Evolutionary conservation across 345 rosid species (phyloP).

Genomic region (Populus alba): DNA sequence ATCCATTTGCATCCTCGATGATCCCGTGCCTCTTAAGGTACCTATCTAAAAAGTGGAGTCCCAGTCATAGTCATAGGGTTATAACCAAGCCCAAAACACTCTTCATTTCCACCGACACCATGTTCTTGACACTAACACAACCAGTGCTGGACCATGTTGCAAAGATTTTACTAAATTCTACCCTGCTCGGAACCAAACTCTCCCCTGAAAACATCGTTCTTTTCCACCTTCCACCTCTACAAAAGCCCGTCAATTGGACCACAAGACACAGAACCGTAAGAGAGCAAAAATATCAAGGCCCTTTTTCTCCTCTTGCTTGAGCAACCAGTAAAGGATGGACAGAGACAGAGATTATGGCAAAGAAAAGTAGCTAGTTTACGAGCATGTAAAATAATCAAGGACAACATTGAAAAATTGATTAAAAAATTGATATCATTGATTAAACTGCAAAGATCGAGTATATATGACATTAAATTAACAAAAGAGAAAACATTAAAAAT

Average conservation of each 20-base stretch:
- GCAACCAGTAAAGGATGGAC: background rate
- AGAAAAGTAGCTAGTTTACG: background rate
- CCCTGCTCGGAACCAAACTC: background rate
- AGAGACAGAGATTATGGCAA: background rate
- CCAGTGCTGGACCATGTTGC: background rate
- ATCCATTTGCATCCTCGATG: background rate
- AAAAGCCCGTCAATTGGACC: background rate
- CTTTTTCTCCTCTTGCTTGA: background rate
- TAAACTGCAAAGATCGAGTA: too few relatives aligned
- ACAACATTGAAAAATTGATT: too few relatives aligned
- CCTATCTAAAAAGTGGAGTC: background rate
- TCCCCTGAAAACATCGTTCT: background rate
- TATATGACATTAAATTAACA: too few relatives aligned
- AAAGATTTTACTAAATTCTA: background rate
- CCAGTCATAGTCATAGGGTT: background rate
- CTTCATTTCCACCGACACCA: background rate
- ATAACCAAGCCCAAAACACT: constrained; percentile 10
- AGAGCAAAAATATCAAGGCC: background rate
- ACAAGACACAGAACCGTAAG: background rate
- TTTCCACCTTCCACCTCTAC: background rate
- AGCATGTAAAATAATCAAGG: too few relatives aligned
- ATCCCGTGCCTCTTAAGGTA: background rate
- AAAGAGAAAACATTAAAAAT: too few relatives aligned
- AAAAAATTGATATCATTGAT: too few relatives aligned
- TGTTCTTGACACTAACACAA: background rate